These are phyloP conservation scores for Fraxinus angustifolia DNA, from an alignment of 305 asterid genomes.

Conservation along the genomic window DNA sequence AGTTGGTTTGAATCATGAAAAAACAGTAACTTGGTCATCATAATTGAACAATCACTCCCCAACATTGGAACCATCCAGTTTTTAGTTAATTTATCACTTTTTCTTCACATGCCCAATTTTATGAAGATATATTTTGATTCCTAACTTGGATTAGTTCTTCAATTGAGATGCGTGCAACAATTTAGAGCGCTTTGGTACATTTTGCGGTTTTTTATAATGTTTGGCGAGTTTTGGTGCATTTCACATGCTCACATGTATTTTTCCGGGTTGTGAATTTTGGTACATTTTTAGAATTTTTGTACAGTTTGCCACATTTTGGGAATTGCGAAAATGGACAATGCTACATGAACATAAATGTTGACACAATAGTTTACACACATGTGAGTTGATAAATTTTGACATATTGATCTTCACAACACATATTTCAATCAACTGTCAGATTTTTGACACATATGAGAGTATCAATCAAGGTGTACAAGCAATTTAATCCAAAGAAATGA, in stretches of 20 bases:
- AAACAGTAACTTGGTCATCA: neutral
- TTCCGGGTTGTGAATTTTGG: neutral
- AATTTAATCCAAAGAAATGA: neutral
- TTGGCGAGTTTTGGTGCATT: neutral
- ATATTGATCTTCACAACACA: too few species aligned
- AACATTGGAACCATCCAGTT: neutral
- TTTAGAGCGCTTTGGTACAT: neutral
- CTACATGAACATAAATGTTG: neutral
- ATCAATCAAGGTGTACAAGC: too few species aligned
- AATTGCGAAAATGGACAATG: neutral
- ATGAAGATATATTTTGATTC: neutral
- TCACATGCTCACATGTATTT: neutral
- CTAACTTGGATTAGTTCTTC: neutral
- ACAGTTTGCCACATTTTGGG: neutral
- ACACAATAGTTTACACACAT: neutral
- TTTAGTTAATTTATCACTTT: neutral
- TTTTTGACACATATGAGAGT: too few species aligned
- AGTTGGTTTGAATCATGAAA: neutral
- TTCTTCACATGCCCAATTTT: neutral
- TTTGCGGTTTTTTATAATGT: neutral
- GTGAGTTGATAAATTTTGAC: neutral
- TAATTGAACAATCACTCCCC: neutral
- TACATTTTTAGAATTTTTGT: neutral
- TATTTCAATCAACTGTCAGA: too few species aligned
- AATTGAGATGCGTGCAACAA: neutral